Conservation (phyloP, 78 protist genomes). For the Thecamonas trahens region DNA sequence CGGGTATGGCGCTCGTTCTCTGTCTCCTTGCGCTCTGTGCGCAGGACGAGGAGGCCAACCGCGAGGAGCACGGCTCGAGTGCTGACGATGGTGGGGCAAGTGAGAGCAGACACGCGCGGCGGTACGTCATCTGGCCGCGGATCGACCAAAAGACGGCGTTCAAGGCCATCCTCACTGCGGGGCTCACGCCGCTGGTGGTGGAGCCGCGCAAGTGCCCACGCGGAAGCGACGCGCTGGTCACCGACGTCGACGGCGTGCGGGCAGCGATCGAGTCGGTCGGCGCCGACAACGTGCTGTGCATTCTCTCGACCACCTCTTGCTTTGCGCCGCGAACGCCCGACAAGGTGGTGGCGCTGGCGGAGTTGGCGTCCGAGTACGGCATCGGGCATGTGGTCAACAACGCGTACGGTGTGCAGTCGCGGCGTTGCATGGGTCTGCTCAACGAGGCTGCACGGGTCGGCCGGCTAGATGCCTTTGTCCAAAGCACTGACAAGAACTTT, state of each 20-base stretch:
- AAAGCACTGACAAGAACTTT: slow-evolving; percentile 97
- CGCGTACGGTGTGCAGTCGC: slow-evolving; percentile 94
- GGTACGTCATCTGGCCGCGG: slow-evolving; percentile 90
- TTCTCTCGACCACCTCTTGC: slow-evolving; percentile 89
- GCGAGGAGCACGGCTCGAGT: not conserved
- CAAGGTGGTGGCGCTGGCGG: slow-evolving; percentile 57
- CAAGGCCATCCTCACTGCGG: slow-evolving; percentile 88
- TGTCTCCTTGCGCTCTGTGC: slow-evolving; percentile 62
- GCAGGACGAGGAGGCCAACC: not conserved
- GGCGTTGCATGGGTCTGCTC: slow-evolving; percentile 28
- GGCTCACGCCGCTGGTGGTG: slow-evolving; percentile 62
- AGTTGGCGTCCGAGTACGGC: slow-evolving; percentile 51
- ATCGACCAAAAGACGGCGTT: slow-evolving; percentile 97
- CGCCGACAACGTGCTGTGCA: slow-evolving; percentile 67
- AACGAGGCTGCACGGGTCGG: slow-evolving; percentile 17
- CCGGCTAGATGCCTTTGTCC: slow-evolving; percentile 83
- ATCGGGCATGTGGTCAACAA: slow-evolving; percentile 93
- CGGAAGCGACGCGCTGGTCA: slow-evolving; percentile 30
- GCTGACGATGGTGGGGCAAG: not conserved
- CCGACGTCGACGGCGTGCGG: slow-evolving; percentile 38
- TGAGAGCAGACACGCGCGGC: not conserved
- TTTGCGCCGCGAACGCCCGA: slow-evolving; percentile 98
- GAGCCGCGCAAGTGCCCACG: not conserved
- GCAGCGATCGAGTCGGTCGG: slow-evolving; percentile 37
- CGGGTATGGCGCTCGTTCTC: slow-evolving; percentile 91